Evolutionary conservation across 2,329 filamentous ascomycete species (phyloP).

Genomic region (Fusarium brachygibbosum): DNA sequence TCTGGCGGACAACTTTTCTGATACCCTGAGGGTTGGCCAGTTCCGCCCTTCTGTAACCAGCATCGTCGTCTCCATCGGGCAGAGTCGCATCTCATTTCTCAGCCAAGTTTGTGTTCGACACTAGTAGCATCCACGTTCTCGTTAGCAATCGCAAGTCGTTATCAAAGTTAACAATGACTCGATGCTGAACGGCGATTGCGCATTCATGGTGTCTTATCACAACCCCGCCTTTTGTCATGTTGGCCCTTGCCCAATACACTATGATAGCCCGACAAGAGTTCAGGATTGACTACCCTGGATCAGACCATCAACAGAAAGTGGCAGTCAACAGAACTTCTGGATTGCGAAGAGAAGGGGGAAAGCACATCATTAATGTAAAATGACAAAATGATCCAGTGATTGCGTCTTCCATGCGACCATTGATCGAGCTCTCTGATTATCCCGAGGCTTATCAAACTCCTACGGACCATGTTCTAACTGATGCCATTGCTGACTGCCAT

Average conservation of each 20-base stretch:
- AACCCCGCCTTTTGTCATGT: slow-evolving; percentile 34
- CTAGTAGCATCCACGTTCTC: neutral
- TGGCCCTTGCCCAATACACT: slow-evolving; percentile 3
- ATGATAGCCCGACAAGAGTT: slow-evolving; percentile 10
- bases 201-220: slow-evolving; percentile 32
- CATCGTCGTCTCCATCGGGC: neutral
- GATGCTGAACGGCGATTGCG: slow-evolving; percentile 15
- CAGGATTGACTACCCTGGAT: slow-evolving; percentile 1
- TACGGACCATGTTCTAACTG: slow-evolving; percentile 3
- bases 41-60: slow-evolving; percentile 7
- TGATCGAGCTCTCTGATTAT: neutral
- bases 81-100: slow-evolving; percentile 4
- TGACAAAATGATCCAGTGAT: too few relatives aligned
- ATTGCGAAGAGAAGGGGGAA: too few relatives aligned
- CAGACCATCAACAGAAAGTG: neutral
- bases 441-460: neutral
- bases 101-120: neutral
- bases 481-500: slow-evolving; percentile 8
- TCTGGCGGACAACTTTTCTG: too few relatives aligned
- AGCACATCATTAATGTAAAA: neutral
- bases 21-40: neutral
- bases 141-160: neutral
- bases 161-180: slow-evolving; percentile 12
- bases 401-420: neutral
- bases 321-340: neutral